Conservation (phyloP, 2,329 filamentous ascomycete species). For the Mycosphaerella sp. region DNA sequence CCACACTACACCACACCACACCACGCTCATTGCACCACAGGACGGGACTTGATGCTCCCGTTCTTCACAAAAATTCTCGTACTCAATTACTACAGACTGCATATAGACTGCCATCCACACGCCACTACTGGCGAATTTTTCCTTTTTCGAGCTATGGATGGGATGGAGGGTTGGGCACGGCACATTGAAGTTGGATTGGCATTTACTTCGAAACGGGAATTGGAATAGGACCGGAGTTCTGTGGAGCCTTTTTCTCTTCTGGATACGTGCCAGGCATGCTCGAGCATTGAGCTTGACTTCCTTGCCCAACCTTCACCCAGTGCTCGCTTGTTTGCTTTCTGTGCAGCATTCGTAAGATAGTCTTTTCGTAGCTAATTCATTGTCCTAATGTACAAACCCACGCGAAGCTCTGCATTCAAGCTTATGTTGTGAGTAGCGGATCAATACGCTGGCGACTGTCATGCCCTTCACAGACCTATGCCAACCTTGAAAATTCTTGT, state of each 20-base stretch:
- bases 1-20: not conserved
- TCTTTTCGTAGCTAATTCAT: not conserved
- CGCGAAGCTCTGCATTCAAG: not conserved
- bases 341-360: not conserved
- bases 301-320: constrained; percentile 1
- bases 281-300: constrained; percentile 2
- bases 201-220: not conserved
- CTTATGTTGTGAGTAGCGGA: too few species aligned
- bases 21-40: constrained; percentile 7
- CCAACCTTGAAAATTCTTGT: not conserved
- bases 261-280: constrained; percentile 5
- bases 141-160: constrained; percentile 1
- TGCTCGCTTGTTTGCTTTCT: not conserved
- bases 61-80: not conserved
- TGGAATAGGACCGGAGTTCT: not conserved
- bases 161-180: constrained; percentile 3
- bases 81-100: not conserved
- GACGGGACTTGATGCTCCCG: constrained; percentile 6
- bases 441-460: not conserved
- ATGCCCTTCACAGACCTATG: not conserved
- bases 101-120: not conserved
- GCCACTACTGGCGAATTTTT: not conserved
- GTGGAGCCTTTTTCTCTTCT: not conserved
- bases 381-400: constrained; percentile 4
- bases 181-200: constrained; percentile 1